phyloP scores from a whole-genome alignment of 2,329 filamentous ascomycete species.

The Exophiala dermatitidis region DNA sequence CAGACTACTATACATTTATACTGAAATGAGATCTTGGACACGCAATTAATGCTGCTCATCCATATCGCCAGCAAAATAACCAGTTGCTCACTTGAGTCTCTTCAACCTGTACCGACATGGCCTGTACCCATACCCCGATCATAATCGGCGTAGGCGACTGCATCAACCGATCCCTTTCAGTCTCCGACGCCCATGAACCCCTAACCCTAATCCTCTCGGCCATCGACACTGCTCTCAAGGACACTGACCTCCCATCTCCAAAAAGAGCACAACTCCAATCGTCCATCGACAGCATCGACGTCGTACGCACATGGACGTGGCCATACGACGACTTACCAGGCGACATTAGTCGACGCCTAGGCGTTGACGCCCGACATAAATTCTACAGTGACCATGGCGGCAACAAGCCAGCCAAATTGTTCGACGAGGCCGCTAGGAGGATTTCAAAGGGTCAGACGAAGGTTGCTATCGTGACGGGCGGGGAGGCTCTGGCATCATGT shows the following conservation, averaged over 20 bases:
- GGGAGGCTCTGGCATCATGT: slow-evolving; percentile 56
- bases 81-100: too few relatives aligned
- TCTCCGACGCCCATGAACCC: slow-evolving; percentile 53
- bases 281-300: slow-evolving; percentile 51
- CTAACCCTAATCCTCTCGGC: slow-evolving; percentile 53
- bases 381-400: slow-evolving; percentile 55
- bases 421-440: slow-evolving; percentile 57
- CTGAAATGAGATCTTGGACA: too few relatives aligned
- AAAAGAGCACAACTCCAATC: slow-evolving; percentile 34
- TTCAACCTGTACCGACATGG: not conserved
- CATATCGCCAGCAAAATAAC: too few relatives aligned
- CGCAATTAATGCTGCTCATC: too few relatives aligned
- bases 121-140: slow-evolving; percentile 38
- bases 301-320: slow-evolving; percentile 61
- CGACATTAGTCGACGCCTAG: slow-evolving; percentile 46
- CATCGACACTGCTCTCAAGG: slow-evolving; percentile 46
- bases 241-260: slow-evolving; percentile 37
- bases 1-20: too few relatives aligned
- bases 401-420: slow-evolving; percentile 53
- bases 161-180: slow-evolving; percentile 48
- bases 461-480: slow-evolving; percentile 55
- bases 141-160: slow-evolving; percentile 58
- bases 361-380: slow-evolving; percentile 42
- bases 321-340: slow-evolving; percentile 54
- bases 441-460: slow-evolving; percentile 49